phyloP scores from a whole-genome alignment of 352 stramenopile species.

The Phytophthora boehmeriae region DNA sequence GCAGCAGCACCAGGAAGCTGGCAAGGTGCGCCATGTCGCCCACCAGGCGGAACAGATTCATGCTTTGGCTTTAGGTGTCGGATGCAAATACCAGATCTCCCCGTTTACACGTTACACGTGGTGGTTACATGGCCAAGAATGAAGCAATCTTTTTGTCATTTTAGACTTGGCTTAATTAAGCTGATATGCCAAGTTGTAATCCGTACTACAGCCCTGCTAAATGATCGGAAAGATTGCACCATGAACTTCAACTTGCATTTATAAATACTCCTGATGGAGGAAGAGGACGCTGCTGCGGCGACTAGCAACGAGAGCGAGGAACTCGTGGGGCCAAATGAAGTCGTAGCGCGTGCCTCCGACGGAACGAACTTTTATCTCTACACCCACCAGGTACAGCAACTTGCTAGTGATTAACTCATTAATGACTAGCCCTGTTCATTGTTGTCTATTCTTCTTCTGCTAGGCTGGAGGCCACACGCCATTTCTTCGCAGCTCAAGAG shows the following conservation, averaged over 20 bases:
- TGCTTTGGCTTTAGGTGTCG: slow-evolving; percentile 31
- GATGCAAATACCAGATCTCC: neutral
- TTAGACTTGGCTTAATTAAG: too few relatives aligned
- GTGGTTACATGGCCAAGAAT: neutral
- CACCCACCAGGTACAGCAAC: slow-evolving; percentile 63
- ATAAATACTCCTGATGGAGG: slow-evolving; percentile 16
- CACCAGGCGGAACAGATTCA: slow-evolving; percentile 98
- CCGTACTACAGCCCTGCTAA: too few relatives aligned
- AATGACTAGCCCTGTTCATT: too few relatives aligned
- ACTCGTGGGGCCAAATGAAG: slow-evolving; percentile 46
- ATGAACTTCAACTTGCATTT: too few relatives aligned
- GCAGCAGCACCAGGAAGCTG: slow-evolving; percentile 98
- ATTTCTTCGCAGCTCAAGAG: slow-evolving; percentile 60
- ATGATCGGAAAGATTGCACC: too few relatives aligned
- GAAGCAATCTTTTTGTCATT: neutral
- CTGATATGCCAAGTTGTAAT: too few relatives aligned
- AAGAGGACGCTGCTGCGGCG: neutral
- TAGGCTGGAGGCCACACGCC: slow-evolving; percentile 79
- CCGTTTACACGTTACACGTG: neutral
- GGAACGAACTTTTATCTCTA: slow-evolving; percentile 81
- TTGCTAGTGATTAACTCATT: too few relatives aligned
- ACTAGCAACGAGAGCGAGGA: slow-evolving; percentile 16
- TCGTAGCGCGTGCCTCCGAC: slow-evolving; percentile 69
- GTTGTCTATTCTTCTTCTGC: too few relatives aligned
- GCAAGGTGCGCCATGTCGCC: slow-evolving; percentile 99